Base-by-base conservation (phyloP, 163 green algal genomes). In the Chlamydomonas reinhardtii region DNA sequence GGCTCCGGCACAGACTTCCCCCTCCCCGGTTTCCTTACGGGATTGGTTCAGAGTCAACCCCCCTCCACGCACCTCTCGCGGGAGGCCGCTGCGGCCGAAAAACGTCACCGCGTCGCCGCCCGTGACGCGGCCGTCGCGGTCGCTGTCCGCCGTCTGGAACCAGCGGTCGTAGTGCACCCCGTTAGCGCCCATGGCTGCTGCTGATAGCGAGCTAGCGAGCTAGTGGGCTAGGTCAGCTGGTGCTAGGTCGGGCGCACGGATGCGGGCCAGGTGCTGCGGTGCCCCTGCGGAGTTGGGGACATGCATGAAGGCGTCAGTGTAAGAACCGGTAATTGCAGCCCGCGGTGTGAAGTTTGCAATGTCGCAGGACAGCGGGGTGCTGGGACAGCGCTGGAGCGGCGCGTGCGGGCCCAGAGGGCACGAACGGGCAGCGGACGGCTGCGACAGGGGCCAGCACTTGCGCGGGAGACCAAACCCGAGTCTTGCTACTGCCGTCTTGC, bases 101-200 rank as follows among this genome's bases (percentile, higher is more conserved):
- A 99, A 99, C 9, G 83, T 76, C 24, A 98, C 95, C 0, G 96
- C 96, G 88, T 99, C 96, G 29, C 73, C 61, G 73, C 93, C 93
- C 29, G 91, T 95, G 5, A 95, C 88, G 8, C 93, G 84, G 0
- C 93, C 93, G 73, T 95, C 93, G 3, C 85, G 71, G 70, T 95
- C 93, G 32, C 73, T 61, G 65, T 95, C 92, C 27, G 92, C 92
- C 48, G 88, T 37, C 25, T 91, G 86, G 85, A 95, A 95, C 91
- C 91, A 94, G 16, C 88, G 66, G 78, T 90, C 86, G 69, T 92
- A 92, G 34, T 89, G 73, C n/a, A 85, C 34, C 6, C 32, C 71
- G 66, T 89, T 91, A 39, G n/a, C 43, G 29, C 61, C 43, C 61
- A 86, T 91, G 71, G 39, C 32, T 61, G 43, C 6, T 65, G 59